Evolutionary conservation across 208 protist genomes (phyloP), one percentile per base, ranked within the genome.

Genomic region (Porcisia hertigi): DNA sequence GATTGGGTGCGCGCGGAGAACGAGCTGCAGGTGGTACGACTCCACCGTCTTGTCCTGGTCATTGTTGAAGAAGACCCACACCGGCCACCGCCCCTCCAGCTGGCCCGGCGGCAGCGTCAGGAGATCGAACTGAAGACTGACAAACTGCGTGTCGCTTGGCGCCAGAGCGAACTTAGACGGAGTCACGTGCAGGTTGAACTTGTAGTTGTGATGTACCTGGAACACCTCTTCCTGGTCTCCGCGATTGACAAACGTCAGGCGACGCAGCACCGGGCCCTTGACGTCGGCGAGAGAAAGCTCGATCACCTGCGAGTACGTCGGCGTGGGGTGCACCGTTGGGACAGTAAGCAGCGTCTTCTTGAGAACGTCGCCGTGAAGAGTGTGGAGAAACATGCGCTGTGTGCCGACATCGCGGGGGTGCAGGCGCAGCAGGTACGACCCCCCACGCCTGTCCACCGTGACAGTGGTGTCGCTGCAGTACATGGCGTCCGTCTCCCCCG

Each of bases 11-110:
- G 85, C 86, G 34, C 91, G 90, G 34, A 97, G 76, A 16, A 97
- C 87, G 14, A 97, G 80, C 75, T 97, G 87, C 66, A 97, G 65
- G 65, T 89, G 82, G 81, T 96, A 97, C 30, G 91, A 96, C 73
- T 94, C 91, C 36, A 97, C 85, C 62, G 91, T 97, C 76, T 94
- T 94, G 82, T 97, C 89, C 63, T 88, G 79, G 20, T 73, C 65
- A 74, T 96, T 90, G 80, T 97, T 97, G 75, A 97, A 91, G 80
- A 97, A 97, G 70, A 97, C 83, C 92, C 93, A 97, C 86, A 96
- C 90, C 20, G 93, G 93, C 92, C 93, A 97, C 36, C 91, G 89
- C 30, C 91, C 93, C 76, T 97, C 93, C 70, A 87, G 64, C 76
- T 96, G 87, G 0, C 90, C 90, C 3, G 87, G 87, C 45, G 91